Evolutionary conservation across 2,329 filamentous ascomycete genomes (phyloP).

Genomic region (Stagonosporopsis tanaceti): DNA sequence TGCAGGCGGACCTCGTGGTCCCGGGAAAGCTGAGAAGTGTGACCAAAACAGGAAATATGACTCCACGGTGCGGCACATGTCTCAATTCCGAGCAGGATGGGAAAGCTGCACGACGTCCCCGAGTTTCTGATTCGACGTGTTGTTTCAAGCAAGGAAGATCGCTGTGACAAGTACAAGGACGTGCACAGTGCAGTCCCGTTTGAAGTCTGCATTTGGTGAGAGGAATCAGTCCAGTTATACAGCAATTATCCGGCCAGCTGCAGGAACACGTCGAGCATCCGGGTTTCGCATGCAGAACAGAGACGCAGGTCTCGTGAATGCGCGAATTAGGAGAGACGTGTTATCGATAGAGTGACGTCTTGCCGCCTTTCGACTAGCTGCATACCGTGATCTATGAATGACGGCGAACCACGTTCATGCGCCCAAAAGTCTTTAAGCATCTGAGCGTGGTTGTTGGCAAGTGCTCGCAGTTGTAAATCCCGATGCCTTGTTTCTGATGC

Average conservation of each 20-base stretch:
- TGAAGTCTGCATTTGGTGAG: slow-evolving; percentile 3
- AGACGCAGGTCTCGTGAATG: slow-evolving; percentile 16
- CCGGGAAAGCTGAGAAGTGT: slow-evolving; percentile 8
- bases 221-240: slow-evolving; percentile 1
- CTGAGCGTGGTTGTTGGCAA: slow-evolving; percentile 10
- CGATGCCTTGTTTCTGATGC: slow-evolving; percentile 9
- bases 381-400: slow-evolving; percentile 13
- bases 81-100: slow-evolving; percentile 2
- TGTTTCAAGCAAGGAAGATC: slow-evolving; percentile 5
- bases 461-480: slow-evolving; percentile 1
- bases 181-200: neutral
- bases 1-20: slow-evolving; percentile 30
- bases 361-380: slow-evolving; percentile 19
- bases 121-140: neutral
- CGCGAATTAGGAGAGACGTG: slow-evolving; percentile 11
- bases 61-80: slow-evolving; percentile 22
- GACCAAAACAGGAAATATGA: slow-evolving; percentile 15
- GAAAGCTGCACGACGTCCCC: neutral
- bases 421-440: slow-evolving; percentile 6
- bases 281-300: slow-evolving; percentile 10
- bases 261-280: slow-evolving; percentile 18
- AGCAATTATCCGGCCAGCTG: slow-evolving; percentile 6
- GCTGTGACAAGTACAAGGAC: slow-evolving; percentile 6
- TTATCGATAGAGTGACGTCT: slow-evolving; percentile 29
- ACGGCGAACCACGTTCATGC: slow-evolving; percentile 22